phyloP scores from a whole-genome alignment of 306 rosid genomes.

The Quercus parvula region DNA sequence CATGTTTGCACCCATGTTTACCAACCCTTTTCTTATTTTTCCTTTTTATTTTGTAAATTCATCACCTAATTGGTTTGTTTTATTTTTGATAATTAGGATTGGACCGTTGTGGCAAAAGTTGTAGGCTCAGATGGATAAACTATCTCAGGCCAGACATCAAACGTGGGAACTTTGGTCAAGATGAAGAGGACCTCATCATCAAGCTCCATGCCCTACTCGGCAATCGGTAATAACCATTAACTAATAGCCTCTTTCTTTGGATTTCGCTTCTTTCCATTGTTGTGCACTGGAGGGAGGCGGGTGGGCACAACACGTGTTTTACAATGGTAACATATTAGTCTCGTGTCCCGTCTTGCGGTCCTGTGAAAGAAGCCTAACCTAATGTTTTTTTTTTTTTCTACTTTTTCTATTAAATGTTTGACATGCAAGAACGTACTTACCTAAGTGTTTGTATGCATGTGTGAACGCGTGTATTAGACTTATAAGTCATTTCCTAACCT shows the following conservation, averaged over 20 bases:
- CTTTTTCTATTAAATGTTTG: not conserved
- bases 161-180: conserved; percentile 64
- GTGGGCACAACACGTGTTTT: no score
- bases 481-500: not conserved
- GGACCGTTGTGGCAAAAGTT: conserved; percentile 76
- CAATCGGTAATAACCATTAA: conserved; percentile 41
- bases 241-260: no score
- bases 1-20: no score
- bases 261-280: no score
- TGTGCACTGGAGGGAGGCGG: no score
- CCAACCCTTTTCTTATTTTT: not conserved
- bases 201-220: conserved; percentile 82
- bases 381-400: not conserved
- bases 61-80: not conserved
- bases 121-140: conserved; percentile 76
- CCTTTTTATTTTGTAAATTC: not conserved
- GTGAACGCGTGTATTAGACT: not conserved
- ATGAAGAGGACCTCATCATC: conserved; percentile 78
- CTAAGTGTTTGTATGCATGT: not conserved
- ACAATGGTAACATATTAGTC: no score
- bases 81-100: conserved; percentile 32
- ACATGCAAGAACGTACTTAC: not conserved
- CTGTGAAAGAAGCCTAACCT: no score
- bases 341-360: no score
- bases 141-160: conserved; percentile 68